Evolutionary conservation across 2,329 filamentous ascomycete genomes (phyloP), one percentile per base, ranked within the genome.

Genomic region (Ophiostoma sp.): DNA sequence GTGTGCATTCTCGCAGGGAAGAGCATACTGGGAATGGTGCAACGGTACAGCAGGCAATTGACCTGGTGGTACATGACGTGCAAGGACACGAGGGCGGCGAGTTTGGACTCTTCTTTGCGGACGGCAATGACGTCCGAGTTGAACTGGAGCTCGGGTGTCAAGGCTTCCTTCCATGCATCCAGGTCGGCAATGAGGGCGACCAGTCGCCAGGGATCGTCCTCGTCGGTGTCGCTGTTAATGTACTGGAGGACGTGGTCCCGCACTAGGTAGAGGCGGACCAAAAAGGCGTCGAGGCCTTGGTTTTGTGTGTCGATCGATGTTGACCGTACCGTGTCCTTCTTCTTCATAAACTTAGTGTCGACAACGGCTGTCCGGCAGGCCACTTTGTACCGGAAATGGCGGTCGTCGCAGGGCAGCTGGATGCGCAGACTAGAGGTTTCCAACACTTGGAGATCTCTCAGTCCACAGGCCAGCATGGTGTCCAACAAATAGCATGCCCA

Each of bases 401-500:
- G 31, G 17, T 72, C 71, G 48, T 72, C 71, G 8, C 59, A 68
- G 17, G 71, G 71, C 22, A 72, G 48, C 71, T 68, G 71, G 71
- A 72, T 72, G 19, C 50, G 52, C n/a, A 72, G 33, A 17, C 28
- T 64, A 3, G 63, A 50, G 33, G 63, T 61, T 2, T 59, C 45
- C n/a, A 68, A 25, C 1, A 69, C 50, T n/a, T 69, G 63, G 31
- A 72, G 22, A 3, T 68, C 59, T 3, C 61, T 31, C n/a, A 72
- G 31, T 2, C 71, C 71, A 22, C 61, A 57, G 4, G 71, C 48
- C 31, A 57, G 36, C 28, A 59, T 42, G 11, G 50, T 68, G 50
- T 72, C 71, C 17, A 72, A n/a, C 3, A 72, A 28, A 33, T 72
- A 72, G 71, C 71, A 72, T 7, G 71, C 63, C 71, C 71, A 72